Conservation (phyloP, 352 stramenopile genomes). For the Phytophthora pisi region DNA sequence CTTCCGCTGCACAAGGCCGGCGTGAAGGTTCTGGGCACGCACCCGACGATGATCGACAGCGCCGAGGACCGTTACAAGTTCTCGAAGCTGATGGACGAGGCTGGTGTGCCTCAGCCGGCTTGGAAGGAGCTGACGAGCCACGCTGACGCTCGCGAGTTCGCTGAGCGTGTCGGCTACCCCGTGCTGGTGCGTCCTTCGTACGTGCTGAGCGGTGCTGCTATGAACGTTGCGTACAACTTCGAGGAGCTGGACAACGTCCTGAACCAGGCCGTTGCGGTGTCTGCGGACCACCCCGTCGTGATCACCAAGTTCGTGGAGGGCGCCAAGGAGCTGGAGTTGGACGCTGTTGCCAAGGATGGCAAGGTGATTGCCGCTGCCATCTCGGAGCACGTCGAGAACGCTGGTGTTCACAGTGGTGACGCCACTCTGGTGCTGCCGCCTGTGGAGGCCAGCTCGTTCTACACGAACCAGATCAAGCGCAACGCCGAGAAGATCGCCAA, state of each 20-base stretch:
- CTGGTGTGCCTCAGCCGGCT: slow-evolving; percentile 84
- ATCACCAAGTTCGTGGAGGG: slow-evolving; percentile 98
- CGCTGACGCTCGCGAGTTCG: slow-evolving; percentile 92
- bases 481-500: slow-evolving; percentile 96
- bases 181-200: slow-evolving; percentile 98
- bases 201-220: slow-evolving; percentile 97
- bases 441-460: slow-evolving; percentile 97
- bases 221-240: slow-evolving; percentile 97
- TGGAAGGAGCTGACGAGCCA: slow-evolving; percentile 92
- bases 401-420: slow-evolving; percentile 99
- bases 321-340: slow-evolving; percentile 99
- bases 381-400: slow-evolving; percentile 99
- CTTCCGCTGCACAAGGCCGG: slow-evolving; percentile 90
- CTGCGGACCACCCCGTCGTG: slow-evolving; percentile 96
- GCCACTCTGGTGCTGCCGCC: slow-evolving; percentile 98
- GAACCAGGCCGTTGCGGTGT: slow-evolving; percentile 93
- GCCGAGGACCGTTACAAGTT: slow-evolving; percentile 96
- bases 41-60: slow-evolving; percentile 94
- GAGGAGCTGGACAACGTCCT: slow-evolving; percentile 90
- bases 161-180: slow-evolving; percentile 93
- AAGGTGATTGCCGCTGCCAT: slow-evolving; percentile 99
- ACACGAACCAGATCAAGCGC: slow-evolving; percentile 97
- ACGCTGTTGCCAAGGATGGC: slow-evolving; percentile 96
- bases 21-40: slow-evolving; percentile 85
- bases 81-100: slow-evolving; percentile 95